Evolutionary conservation across 371 early-diverging fungal species (phyloP).

Genomic region (Apophysomyces trapeziformis): DNA sequence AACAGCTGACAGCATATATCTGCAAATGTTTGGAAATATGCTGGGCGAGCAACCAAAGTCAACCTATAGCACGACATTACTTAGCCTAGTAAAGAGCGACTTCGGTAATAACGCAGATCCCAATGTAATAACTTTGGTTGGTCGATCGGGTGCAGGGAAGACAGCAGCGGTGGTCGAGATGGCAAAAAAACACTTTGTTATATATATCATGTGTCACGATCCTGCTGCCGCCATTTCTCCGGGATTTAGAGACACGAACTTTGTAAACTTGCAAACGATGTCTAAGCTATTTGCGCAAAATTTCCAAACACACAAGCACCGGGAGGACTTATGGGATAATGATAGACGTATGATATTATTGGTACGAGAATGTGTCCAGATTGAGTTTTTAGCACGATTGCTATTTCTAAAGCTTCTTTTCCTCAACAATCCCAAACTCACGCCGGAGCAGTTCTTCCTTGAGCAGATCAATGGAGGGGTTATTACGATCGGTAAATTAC

Average conservation of each 20-base stretch:
- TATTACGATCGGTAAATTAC: neutral
- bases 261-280: neutral
- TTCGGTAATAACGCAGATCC: neutral
- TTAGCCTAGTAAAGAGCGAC: neutral
- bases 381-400: constrained; percentile 25
- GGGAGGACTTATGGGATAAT: neutral
- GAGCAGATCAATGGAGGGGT: constrained; percentile 32
- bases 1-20: constrained; percentile 12
- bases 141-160: constrained; percentile 28
- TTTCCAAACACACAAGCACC: neutral
- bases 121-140: constrained; percentile 26
- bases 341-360: neutral
- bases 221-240: constrained; percentile 11
- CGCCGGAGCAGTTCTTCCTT: constrained; percentile 26
- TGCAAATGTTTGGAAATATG: constrained; percentile 29
- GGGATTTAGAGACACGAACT: neutral
- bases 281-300: neutral
- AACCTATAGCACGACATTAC: neutral
- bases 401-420: constrained; percentile 20
- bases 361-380: neutral
- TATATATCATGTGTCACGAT: constrained; percentile 19
- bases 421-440: constrained; percentile 17
- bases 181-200: constrained; percentile 23
- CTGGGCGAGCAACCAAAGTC: constrained; percentile 24
- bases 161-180: constrained; percentile 26